Percentiles rank a stretch among this genome's conserved stretches.
Conservation (phyloP, 768 basidiomycete genomes). For the Lyophyllum shimeji region DNA sequence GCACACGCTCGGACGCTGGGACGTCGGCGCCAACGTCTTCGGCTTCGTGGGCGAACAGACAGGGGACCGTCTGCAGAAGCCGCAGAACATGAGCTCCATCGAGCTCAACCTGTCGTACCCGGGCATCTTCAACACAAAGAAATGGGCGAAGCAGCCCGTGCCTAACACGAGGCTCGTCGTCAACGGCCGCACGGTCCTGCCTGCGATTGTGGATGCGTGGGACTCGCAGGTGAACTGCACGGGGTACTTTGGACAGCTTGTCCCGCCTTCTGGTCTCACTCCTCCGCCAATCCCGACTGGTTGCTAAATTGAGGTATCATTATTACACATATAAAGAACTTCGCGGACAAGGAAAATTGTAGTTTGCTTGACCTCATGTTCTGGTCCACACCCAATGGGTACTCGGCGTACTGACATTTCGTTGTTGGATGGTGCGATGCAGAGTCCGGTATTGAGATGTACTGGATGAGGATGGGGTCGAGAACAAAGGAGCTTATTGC, state of each 20-base stretch:
- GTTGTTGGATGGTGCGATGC: too few species aligned
- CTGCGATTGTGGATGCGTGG: slow-evolving; percentile 22
- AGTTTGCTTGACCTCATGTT: not conserved
- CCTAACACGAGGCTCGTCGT: slow-evolving; percentile 26
- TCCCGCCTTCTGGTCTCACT: slow-evolving; percentile 4
- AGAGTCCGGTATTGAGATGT: too few species aligned
- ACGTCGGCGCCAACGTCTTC: slow-evolving; percentile 48
- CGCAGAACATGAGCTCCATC: slow-evolving; percentile 7
- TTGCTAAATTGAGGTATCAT: not conserved
- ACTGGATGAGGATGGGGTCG: too few species aligned
- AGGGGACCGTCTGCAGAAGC: slow-evolving; percentile 32
- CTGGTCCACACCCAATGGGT: too few species aligned
- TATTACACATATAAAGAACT: not conserved
- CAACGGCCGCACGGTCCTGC: slow-evolving; percentile 24
- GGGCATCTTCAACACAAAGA: slow-evolving; percentile 23
- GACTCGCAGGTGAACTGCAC: slow-evolving; percentile 24
- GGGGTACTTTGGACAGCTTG: slow-evolving; percentile 19
- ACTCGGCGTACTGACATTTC: too few species aligned
- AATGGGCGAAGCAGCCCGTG: slow-evolving; percentile 14
- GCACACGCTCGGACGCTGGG: slow-evolving; percentile 51
- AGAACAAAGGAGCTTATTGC: too few species aligned
- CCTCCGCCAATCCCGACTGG: slow-evolving; percentile 8
- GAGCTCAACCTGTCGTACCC: slow-evolving; percentile 27
- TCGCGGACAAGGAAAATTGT: not conserved
- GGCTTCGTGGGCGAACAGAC: slow-evolving; percentile 46